Base-by-base conservation (phyloP, 176 grass and related monocot genomes). In the Guadua angustifolia region DNA sequence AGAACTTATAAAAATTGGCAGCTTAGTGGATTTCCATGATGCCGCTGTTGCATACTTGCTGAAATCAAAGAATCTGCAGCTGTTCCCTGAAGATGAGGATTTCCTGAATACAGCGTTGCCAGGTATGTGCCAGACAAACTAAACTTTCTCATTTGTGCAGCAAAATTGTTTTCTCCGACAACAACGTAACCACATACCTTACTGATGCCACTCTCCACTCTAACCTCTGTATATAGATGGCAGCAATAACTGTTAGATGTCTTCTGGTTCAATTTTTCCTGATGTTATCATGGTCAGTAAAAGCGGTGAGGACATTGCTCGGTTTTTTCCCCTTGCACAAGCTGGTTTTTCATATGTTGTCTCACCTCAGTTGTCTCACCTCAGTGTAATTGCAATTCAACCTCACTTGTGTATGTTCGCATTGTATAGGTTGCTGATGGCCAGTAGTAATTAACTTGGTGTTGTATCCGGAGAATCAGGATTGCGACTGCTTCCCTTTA, bases 41-140 rank as follows among this genome's bases (percentile, higher is more conserved):
- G 79, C 21, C 9, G 89, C 87, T 55, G 45, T 97, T 21, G 71
- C 64, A 0, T 97, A 84, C 86, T 86, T 91, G 63, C 72, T 94
- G 51, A 94, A 92, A 61, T 88, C 82, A 0, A 87, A 88, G 47
- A 96, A 96, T 50, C 84, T 96, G 26, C 81, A 88, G 84, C 53
- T 94, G n/a, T 91, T 89, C 78, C 78, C 85, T 63, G 92, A 94
- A 82, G 91, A 97, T 13, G 82, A 88, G 35, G 58, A 78, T 32
- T 89, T 94, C 49, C 82, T 94, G 10, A 87, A 83, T 21, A 21
- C 89, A 40, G 45, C 66, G 8, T 7, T 57, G 3, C 32, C 0
- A 77, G 77, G 84, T 87, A 5, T 55, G 66, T 75, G 17, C 19
- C 35, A 1, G 2, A 64, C 21, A 59, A 66, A 52, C 36, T 65